Base-by-base conservation (phyloP, 2,329 filamentous ascomycete genomes). In the Thielaviopsis euricoi region DNA sequence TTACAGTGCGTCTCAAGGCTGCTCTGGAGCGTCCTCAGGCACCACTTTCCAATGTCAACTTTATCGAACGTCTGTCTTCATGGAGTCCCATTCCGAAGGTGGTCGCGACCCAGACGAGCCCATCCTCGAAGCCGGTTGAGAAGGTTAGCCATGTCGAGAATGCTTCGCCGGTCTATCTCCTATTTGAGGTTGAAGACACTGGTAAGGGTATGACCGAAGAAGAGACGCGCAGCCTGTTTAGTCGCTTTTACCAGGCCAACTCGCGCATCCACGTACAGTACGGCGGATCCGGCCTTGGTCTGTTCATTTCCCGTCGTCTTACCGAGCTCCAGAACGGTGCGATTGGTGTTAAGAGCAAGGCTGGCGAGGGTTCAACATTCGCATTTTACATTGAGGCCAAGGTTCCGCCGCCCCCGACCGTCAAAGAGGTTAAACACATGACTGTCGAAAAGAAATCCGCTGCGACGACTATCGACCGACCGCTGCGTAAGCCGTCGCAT, bases 311-410 rank as follows among this genome's bases (percentile, higher is more conserved):
- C 43, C 78, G 86, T 23, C 80, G 87, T 57, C 74, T 93, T n/a
- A 87, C 86, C 0, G 87, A 91, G 66, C 72, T 91, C 12, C 86
- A 90, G 66, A 86, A 86, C 21, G 87, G 87, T 3, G 82, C 87
- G 61, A 89, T 93, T 52, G 87, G 86, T 1, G 83, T 91, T 6
- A 74, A 78, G 1, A 85, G 82, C n/a, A 73, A 80, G 61, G 74
- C 79, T 2, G 85, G 83, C 1, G 76, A 80, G n/a, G 86, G 86
- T 1, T 86, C 82, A 62, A 87, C 81, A 0, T 89, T 89, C 68
- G 82, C 81, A 0, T 89, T 90, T 67, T 89, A 86, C 67, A 78
- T 89, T 59, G 80, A 83, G 63, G 77, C 82, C 0, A 71, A 71
- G 61, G 64, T 71, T 1, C 75, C 76, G 1, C 72, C 66, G 19